A percentile compares a stretch with the other conserved stretches of the same genome.
Evolutionary conservation across 768 basidiomycete species (phyloP).

Genomic region (Mycena venus): DNA sequence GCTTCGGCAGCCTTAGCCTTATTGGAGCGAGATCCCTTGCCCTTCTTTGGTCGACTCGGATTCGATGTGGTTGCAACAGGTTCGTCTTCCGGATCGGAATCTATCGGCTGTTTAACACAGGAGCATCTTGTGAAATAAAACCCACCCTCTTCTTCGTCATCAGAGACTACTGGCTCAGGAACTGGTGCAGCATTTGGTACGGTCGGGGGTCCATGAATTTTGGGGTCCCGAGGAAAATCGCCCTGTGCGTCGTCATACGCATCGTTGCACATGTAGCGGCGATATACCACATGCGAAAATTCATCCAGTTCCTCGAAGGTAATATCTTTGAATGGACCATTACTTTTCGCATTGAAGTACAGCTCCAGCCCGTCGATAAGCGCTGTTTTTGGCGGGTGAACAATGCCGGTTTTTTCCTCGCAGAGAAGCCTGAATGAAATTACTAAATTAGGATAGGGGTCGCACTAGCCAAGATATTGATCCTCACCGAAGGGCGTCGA

Average conservation of each 20-base stretch:
- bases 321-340: background rate
- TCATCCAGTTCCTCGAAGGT: slow-evolving; percentile 10
- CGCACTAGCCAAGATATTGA: background rate
- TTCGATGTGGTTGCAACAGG: background rate
- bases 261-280: slow-evolving; percentile 9
- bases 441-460: too few species aligned
- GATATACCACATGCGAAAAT: background rate
- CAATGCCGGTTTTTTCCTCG: slow-evolving; percentile 1
- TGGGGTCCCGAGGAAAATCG: background rate
- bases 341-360: background rate
- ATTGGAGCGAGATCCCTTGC: background rate
- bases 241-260: slow-evolving; percentile 3
- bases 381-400: background rate
- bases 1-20: background rate
- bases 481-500: slow-evolving; percentile 27
- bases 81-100: background rate
- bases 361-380: background rate
- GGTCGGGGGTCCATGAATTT: background rate
- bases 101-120: too few species aligned
- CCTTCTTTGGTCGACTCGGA: background rate
- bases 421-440: background rate
- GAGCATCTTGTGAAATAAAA: too few species aligned
- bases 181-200: too few species aligned
- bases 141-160: too few species aligned
- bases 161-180: too few species aligned